Percentiles rank a stretch among this genome's conserved stretches.
These are phyloP conservation scores for Colletotrichum tropicale DNA, from an alignment of 2,329 filamentous ascomycete genomes.

Conservation along the genomic window DNA sequence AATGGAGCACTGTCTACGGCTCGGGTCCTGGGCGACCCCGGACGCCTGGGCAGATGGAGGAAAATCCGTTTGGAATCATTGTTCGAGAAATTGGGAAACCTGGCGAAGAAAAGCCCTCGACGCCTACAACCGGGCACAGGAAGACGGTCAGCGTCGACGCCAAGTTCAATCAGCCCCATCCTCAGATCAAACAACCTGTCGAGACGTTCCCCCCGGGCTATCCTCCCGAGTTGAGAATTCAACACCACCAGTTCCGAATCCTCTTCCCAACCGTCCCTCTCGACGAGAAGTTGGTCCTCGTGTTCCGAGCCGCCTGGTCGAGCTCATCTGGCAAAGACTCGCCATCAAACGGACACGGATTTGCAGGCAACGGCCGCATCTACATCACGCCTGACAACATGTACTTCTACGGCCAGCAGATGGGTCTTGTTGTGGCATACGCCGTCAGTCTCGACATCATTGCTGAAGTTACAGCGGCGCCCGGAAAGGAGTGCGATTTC, in stretches of 20 bases:
- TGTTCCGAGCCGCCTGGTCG: slow-evolving; percentile 89
- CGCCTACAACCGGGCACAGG: slow-evolving; percentile 33
- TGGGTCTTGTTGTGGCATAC: slow-evolving; percentile 87
- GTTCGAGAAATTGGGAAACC: slow-evolving; percentile 36
- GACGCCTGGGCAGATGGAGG: slow-evolving; percentile 28
- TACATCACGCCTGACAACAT: slow-evolving; percentile 88
- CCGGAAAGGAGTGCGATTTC: slow-evolving; percentile 91
- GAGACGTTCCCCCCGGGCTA: slow-evolving; percentile 77
- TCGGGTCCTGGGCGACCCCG: slow-evolving; percentile 23
- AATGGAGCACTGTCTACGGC: slow-evolving; percentile 62
- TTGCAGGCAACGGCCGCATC: slow-evolving; percentile 73
- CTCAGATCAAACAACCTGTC: slow-evolving; percentile 34
- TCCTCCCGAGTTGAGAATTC: slow-evolving; percentile 79
- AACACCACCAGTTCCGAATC: slow-evolving; percentile 92
- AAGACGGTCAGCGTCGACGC: slow-evolving; percentile 50
- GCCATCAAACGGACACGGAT: slow-evolving; percentile 45
- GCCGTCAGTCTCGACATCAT: slow-evolving; percentile 77
- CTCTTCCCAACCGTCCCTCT: slow-evolving; percentile 82
- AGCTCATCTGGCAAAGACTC: slow-evolving; percentile 51
- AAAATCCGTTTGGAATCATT: slow-evolving; percentile 46
- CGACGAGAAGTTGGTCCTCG: slow-evolving; percentile 84
- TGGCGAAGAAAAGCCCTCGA: slow-evolving; percentile 25
- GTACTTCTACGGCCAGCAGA: slow-evolving; percentile 96
- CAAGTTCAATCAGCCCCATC: slow-evolving; percentile 28
- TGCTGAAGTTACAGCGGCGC: slow-evolving; percentile 86